Base-by-base conservation (phyloP, 495 filamentous ascomycete species). In the Annulohypoxylon maeteangense region DNA sequence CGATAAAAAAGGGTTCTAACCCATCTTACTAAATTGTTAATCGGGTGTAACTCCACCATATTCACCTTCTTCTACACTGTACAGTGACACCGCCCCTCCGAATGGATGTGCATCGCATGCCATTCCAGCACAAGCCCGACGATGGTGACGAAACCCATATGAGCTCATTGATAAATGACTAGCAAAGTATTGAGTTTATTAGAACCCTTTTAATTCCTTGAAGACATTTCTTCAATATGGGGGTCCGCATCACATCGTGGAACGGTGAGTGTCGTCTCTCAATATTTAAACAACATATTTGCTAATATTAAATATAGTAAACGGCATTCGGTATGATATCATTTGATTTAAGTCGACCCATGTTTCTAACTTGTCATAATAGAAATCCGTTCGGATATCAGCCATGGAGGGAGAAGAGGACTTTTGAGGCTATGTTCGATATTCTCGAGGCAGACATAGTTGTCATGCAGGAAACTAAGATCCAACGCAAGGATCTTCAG, bases 391-490 rank as follows among this genome's bases (percentile, higher is more conserved):
- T 99, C 78, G 88, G 89, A 20, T 97, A 97, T 78, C 91, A 95
- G 79, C 95, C 95, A 90, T 99, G 95, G 95, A 85, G 92, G 68
- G 87, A 92, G 66, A 90, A 89, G 48, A 90, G 90, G 75, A 91
- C 93, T n/a, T 98, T 95, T 79, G 89, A 93, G 87, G 88, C 89
- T 63, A 99, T 98, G 95, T 98, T 99, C 80, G 92, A 97, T 65
- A 93, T 89, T 40, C 88, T 99, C 20, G 92, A 95, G 76, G 92
- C 95, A 47, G 95, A 99, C 74, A 95, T 99, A 67, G 90, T 98
- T 18, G 87, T 97, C 68, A 92, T 98, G 81, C 95, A 99, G 77
- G 95, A 99, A 78, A 91, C 93, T 25, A 99, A 97, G 81, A 98
- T 99, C 54, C 95, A 99, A 76, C 87, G 91, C 20, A 98, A 97